Conservation (phyloP, 257 asterid genomes). For the Jaltomata sinuosa region DNA sequence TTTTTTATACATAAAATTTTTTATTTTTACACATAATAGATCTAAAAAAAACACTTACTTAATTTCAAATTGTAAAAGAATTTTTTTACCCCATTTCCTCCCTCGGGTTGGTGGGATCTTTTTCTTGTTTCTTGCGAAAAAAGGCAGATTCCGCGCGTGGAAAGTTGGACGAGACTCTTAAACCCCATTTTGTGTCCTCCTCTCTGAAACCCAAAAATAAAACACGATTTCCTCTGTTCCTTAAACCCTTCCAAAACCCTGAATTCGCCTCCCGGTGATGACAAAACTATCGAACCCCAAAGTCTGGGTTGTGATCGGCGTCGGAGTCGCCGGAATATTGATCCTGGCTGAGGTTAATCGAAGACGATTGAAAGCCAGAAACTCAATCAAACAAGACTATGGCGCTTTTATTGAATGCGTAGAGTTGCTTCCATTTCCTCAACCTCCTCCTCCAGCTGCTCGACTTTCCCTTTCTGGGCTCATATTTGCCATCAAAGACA, state of each 20-base stretch:
- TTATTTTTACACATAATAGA: too few species aligned
- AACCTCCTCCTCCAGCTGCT: constrained; percentile 96
- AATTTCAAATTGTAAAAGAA: too few species aligned
- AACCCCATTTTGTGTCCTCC: background rate
- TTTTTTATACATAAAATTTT: too few species aligned
- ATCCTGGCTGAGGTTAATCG: constrained; percentile 78
- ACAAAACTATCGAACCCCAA: constrained; percentile 52
- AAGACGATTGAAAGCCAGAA: constrained; percentile 48
- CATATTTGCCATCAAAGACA: constrained; percentile 76
- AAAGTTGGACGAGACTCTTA: background rate
- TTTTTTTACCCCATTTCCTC: too few species aligned
- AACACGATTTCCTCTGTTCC: background rate
- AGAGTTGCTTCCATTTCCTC: constrained; percentile 70
- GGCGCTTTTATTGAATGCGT: constrained; percentile 81
- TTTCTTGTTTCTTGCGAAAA: background rate
- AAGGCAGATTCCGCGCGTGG: background rate
- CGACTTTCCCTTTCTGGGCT: constrained; percentile 64
- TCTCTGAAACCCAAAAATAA: background rate
- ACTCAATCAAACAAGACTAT: constrained; percentile 44
- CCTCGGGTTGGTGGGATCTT: too few species aligned
- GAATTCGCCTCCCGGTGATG: constrained; percentile 29
- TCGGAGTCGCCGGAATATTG: constrained; percentile 74
- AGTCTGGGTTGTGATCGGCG: constrained; percentile 79
- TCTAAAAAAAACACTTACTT: too few species aligned
- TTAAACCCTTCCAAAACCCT: constrained; percentile 20